phyloP scores from a whole-genome alignment of 1,284 basidiomycete genomes.

The Rhodotorula sp. region DNA sequence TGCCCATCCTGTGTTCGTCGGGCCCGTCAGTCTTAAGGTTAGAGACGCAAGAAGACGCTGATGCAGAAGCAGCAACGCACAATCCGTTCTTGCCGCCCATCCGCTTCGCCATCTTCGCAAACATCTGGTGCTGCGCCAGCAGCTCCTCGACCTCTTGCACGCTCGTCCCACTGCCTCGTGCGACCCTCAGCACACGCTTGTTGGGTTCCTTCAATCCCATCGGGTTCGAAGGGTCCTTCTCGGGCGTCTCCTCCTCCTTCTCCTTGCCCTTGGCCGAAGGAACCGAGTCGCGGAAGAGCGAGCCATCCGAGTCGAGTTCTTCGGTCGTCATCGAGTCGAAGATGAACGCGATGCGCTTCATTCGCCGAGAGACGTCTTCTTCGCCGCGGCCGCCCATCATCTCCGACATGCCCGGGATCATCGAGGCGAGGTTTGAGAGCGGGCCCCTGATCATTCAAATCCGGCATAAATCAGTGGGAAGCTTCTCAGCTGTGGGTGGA shows the following conservation, averaged over 20 bases:
- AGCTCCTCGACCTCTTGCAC: conserved; percentile 96
- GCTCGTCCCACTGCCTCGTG: conserved; percentile 89
- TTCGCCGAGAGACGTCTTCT: conserved; percentile 73
- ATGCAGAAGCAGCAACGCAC: conserved; percentile 43
- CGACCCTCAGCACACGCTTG: conserved; percentile 83
- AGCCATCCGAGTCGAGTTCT: conserved; percentile 95
- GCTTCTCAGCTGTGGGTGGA: too few relatives aligned
- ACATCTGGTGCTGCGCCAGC: conserved; percentile 91
- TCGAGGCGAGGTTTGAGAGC: conserved; percentile 94
- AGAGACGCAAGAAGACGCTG: background rate
- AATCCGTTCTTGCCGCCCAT: conserved; percentile 95
- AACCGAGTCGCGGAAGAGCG: conserved; percentile 59
- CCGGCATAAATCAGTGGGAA: too few relatives aligned
- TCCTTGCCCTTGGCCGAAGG: conserved; percentile 11
- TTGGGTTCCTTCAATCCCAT: conserved; percentile 53
- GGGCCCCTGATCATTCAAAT: too few relatives aligned
- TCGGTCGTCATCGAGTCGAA: conserved; percentile 93
- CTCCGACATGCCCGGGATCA: conserved; percentile 95
- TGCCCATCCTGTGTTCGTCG: conserved; percentile 72
- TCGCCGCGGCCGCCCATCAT: conserved; percentile 74
- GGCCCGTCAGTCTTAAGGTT: too few relatives aligned
- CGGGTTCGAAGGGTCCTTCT: conserved; percentile 15
- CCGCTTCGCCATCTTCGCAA: conserved; percentile 95
- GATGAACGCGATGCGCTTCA: conserved; percentile 99
- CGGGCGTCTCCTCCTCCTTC: conserved; percentile 5